These are phyloP conservation scores for Dissophora globulifera DNA, from an alignment of 192 early-diverging fungal species.

Conservation along the genomic window DNA sequence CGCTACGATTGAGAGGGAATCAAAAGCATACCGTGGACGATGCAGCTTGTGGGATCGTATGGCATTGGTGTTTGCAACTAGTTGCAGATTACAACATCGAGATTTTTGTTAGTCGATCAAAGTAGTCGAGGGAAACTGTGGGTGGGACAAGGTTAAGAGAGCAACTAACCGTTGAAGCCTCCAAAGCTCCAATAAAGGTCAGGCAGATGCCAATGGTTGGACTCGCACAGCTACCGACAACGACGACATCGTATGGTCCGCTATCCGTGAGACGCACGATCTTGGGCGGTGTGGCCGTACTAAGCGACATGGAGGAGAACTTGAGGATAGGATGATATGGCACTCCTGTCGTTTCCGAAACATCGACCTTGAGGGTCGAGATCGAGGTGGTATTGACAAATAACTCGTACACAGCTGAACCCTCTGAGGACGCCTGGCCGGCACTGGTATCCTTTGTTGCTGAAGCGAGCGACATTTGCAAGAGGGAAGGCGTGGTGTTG, in stretches of 20 bases:
- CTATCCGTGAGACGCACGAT: not conserved
- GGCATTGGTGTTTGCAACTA: not conserved
- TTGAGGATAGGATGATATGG: not conserved
- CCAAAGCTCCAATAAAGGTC: no score
- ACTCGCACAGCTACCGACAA: not conserved
- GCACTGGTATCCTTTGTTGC: not conserved
- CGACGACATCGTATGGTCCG: not conserved
- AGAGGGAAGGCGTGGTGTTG: not conserved
- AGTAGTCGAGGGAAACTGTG: no score
- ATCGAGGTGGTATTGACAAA: not conserved
- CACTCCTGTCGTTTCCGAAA: not conserved
- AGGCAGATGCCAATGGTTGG: no score
- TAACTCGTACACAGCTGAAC: not conserved
- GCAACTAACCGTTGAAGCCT: no score
- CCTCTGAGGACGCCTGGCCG: not conserved
- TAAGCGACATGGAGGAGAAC: not conserved
- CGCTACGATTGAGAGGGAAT: not conserved
- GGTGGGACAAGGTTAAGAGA: no score
- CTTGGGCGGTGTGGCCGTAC: not conserved
- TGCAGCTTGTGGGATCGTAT: slow-evolving; percentile 13
- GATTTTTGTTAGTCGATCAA: no score
- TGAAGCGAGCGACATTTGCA: not conserved
- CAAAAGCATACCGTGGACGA: not conserved
- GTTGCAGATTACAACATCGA: not conserved
- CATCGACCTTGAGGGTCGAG: not conserved